These are phyloP conservation scores for Saturnispora serradocipensis DNA, from an alignment of 805 yeast genomes.

Conservation along the genomic window DNA sequence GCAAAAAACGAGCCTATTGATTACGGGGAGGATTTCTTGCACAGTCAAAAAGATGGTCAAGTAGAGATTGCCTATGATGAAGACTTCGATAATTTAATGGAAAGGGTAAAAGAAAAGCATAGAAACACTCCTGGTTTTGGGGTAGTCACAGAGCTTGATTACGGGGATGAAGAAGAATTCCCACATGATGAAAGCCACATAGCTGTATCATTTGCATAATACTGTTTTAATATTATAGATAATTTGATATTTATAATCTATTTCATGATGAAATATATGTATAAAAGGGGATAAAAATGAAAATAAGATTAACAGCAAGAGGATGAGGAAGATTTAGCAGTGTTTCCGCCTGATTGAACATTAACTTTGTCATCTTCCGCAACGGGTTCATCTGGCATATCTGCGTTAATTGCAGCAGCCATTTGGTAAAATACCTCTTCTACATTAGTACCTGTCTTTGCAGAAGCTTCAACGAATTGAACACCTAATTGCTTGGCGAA, in stretches of 20 bases:
- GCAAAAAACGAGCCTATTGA: conserved; percentile 2
- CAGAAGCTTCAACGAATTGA: conserved; percentile 93
- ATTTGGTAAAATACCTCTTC: conserved; percentile 85
- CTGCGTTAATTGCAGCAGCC: conserved; percentile 79
- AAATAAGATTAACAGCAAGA: conserved; percentile 19
- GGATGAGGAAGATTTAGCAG: conserved; percentile 15
- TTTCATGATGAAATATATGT: not conserved
- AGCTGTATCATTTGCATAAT: conserved; percentile 3
- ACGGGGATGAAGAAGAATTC: conserved; percentile 29
- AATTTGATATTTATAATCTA: not conserved
- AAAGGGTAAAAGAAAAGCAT: conserved; percentile 6
- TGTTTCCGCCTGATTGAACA: conserved; percentile 18
- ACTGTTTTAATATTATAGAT: not conserved
- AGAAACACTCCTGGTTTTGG: conserved; percentile 11
- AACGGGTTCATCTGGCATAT: conserved; percentile 37
- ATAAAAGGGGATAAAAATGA: not conserved
- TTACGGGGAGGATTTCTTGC: conserved; percentile 4
- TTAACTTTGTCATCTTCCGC: conserved; percentile 19
- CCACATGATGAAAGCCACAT: conserved; percentile 26
- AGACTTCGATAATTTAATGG: conserved; percentile 13
- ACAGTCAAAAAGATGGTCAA: conserved; percentile 15
- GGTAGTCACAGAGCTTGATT: conserved; percentile 16
- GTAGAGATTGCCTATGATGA: conserved; percentile 18
- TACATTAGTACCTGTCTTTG: conserved; percentile 87
- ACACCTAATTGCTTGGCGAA: conserved; percentile 80